Evolutionary conservation across 768 basidiomycete species (phyloP).

Genomic region (Coprinellus micaceus): DNA sequence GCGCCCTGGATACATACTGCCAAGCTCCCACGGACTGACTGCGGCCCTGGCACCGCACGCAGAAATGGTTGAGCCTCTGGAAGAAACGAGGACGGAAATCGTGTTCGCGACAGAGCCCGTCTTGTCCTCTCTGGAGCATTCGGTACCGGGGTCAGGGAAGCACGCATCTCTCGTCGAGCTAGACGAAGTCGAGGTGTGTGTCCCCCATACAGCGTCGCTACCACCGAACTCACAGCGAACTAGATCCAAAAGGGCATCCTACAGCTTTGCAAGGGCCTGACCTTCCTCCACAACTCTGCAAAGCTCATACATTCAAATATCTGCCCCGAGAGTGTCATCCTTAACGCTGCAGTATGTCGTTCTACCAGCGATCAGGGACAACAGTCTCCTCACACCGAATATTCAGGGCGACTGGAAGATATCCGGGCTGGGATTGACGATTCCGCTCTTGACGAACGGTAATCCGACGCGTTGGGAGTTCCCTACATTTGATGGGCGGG

Average conservation of each 20-base stretch:
- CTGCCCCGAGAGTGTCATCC: slow-evolving; percentile 79
- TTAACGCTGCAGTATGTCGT: slow-evolving; percentile 78
- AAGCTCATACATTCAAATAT: slow-evolving; percentile 91
- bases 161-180: slow-evolving; percentile 67
- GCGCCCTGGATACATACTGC: slow-evolving; percentile 3
- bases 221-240: too few species aligned
- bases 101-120: slow-evolving; percentile 93
- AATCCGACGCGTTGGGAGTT: slow-evolving; percentile 83
- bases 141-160: slow-evolving; percentile 63
- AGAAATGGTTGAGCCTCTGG: slow-evolving; percentile 98
- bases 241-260: slow-evolving; percentile 96
- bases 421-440: slow-evolving; percentile 83
- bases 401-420: slow-evolving; percentile 98
- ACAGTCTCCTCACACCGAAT: neutral
- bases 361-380: neutral
- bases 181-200: slow-evolving; percentile 89
- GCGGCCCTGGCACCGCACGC: slow-evolving; percentile 1
- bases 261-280: slow-evolving; percentile 85
- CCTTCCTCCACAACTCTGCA: slow-evolving; percentile 89
- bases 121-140: slow-evolving; percentile 73
- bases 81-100: slow-evolving; percentile 86
- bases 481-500: slow-evolving; percentile 78
- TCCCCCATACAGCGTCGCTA: too few species aligned
- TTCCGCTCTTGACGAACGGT: slow-evolving; percentile 70
- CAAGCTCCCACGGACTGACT: neutral